These are phyloP conservation scores for Chaetomium fimeti DNA, from an alignment of 495 filamentous ascomycete species.

Conservation along the genomic window DNA sequence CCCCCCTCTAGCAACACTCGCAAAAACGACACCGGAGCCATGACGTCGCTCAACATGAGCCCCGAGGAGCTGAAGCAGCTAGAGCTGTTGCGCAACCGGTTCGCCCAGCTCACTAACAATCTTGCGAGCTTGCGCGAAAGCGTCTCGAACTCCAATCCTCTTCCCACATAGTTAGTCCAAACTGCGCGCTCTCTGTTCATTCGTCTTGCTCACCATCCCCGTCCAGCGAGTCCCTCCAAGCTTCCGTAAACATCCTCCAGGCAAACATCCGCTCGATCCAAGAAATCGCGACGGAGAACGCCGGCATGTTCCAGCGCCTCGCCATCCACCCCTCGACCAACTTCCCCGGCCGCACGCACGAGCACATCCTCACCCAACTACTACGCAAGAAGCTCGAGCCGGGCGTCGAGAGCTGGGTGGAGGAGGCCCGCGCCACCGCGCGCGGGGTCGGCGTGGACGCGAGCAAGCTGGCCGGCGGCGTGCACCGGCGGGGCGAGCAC, in stretches of 20 bases:
- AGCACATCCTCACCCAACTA: slow-evolving; percentile 59
- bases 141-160: slow-evolving; percentile 36
- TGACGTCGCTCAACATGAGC: slow-evolving; percentile 49
- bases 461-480: slow-evolving; percentile 24
- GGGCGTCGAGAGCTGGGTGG: slow-evolving; percentile 68
- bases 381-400: slow-evolving; percentile 81
- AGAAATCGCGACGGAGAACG: slow-evolving; percentile 55
- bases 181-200: neutral
- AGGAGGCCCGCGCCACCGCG: slow-evolving; percentile 53
- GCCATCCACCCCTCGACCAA: slow-evolving; percentile 72
- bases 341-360: slow-evolving; percentile 70
- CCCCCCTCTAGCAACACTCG: neutral
- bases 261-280: slow-evolving; percentile 61
- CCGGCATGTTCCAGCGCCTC: slow-evolving; percentile 59
- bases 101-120: slow-evolving; percentile 65
- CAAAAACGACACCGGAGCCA: slow-evolving; percentile 24
- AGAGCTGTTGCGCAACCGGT: slow-evolving; percentile 70
- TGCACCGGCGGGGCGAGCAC: slow-evolving; percentile 25
- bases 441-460: slow-evolving; percentile 25
- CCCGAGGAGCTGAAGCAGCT: slow-evolving; percentile 68
- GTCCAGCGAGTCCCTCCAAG: slow-evolving; percentile 65
- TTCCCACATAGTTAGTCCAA: slow-evolving; percentile 39
- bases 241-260: slow-evolving; percentile 63
- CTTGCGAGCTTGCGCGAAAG: slow-evolving; percentile 58
- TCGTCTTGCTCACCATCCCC: neutral